A percentile compares a stretch with the other conserved stretches of the same genome.
Evolutionary conservation across 2,329 filamentous ascomycete genomes (phyloP).

Genomic region (Escovopsis weberi): DNA sequence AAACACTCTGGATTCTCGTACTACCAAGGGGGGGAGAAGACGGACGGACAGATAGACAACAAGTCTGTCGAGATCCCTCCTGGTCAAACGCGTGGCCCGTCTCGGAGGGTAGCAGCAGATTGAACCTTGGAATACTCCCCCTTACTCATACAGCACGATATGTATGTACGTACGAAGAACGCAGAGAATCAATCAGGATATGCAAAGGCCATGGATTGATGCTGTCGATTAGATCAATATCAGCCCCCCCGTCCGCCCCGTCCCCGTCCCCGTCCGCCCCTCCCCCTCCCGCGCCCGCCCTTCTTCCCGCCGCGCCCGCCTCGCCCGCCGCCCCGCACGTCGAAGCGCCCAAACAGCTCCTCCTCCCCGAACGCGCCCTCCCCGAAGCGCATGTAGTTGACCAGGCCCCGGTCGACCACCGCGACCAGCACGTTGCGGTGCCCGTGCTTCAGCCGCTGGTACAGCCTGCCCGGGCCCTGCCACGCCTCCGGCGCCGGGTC

Average conservation of each 20-base stretch:
- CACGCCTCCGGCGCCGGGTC: conserved; percentile 36
- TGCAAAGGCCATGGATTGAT: background rate
- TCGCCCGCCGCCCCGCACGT: conserved; percentile 23
- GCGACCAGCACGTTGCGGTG: conserved; percentile 73
- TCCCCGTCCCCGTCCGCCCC: conserved; percentile 13
- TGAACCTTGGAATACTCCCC: too few species aligned
- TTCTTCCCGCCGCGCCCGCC: conserved; percentile 29
- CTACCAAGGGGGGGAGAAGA: too few species aligned
- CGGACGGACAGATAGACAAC: too few species aligned
- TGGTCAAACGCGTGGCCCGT: too few species aligned
- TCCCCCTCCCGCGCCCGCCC: conserved; percentile 23
- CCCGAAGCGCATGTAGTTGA: conserved; percentile 71
- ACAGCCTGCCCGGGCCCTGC: conserved; percentile 38
- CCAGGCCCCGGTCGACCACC: conserved; percentile 77
- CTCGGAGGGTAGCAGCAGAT: too few species aligned
- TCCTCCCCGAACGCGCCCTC: conserved; percentile 72
- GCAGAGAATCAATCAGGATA: background rate
- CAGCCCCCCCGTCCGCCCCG: conserved; percentile 6
- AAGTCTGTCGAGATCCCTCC: too few species aligned
- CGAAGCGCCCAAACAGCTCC: conserved; percentile 49
- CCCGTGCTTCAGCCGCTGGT: conserved; percentile 70
- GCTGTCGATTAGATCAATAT: background rate
- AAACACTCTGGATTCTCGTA: too few species aligned
- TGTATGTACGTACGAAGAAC: too few species aligned
- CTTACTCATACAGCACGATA: too few species aligned